Evolutionary conservation across 768 basidiomycete species (phyloP), one percentile per base, ranked within the genome.

Genomic region (Sarcomyxa edulis): DNA sequence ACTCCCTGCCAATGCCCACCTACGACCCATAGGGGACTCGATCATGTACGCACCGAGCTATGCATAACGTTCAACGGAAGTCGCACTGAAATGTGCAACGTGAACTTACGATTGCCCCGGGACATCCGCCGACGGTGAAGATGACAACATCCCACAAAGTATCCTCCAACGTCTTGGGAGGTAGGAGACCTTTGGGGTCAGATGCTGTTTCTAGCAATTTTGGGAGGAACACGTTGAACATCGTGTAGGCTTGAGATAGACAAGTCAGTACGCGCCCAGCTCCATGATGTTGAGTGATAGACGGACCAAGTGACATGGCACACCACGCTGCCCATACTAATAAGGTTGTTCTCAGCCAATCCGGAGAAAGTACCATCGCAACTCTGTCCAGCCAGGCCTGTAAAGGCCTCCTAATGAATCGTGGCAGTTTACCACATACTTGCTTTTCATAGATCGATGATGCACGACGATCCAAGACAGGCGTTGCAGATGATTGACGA

Each of bases 161-260:
- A 40, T 72, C 75, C 48, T 75, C 71, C 11, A 82, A 55, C 1
- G 72, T 66, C 50, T 75, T 74, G 9, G 52, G 46, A 5, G 36
- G 42, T 4, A 44, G 42, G 2, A 42, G 39, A 18, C 16, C 51
- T n/a, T 35, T 47, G 4, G 47, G 20, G 8, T 46, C 47, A 8
- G 62, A 38, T 14, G 76, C 65, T 19, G 74, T 72, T 61, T 95
- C 92, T 25, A 95, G 62, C 8, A 93, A 64, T 52, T 89, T 94
- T 0, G 92, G 92, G 14, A 93, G 71, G 53, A 78, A 95, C 19
- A 92, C 88, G 53, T 94, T 95, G 60, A 95, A 94, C 81, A 95
- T 91, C 2, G 88, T 92, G 51, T 81, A 91, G 0, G 78, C 85
- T 87, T 40, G 15, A 39, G 29, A 39, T 32, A 22, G 1, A 16